A percentile compares a stretch with the other conserved stretches of the same genome.
Conservation (phyloP, 2,329 filamentous ascomycete genomes). For the Pyrenophora seminiperda region DNA sequence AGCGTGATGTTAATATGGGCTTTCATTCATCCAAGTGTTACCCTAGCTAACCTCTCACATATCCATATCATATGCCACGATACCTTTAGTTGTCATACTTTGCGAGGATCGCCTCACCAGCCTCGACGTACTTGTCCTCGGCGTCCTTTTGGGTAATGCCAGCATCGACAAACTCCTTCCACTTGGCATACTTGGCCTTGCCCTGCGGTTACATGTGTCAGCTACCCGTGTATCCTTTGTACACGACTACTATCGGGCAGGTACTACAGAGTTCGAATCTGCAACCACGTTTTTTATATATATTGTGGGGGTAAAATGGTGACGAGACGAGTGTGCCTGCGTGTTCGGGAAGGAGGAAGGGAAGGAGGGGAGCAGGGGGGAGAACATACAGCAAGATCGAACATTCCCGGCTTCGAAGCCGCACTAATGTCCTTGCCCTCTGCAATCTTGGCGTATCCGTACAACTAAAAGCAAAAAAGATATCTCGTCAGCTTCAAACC, state of each 20-base stretch:
- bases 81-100: conserved; percentile 64
- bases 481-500: background rate
- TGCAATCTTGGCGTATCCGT: conserved; percentile 55
- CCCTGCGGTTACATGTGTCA: conserved; percentile 56
- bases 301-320: background rate
- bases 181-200: conserved; percentile 81
- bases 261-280: too few relatives aligned
- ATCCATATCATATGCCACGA: too few relatives aligned
- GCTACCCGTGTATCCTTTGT: background rate
- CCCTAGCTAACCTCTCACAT: too few relatives aligned
- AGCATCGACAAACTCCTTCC: conserved; percentile 72
- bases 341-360: background rate
- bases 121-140: conserved; percentile 75
- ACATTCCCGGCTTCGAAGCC: conserved; percentile 65
- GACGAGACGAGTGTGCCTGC: background rate
- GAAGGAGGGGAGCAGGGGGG: too few relatives aligned
- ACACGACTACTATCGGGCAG: too few relatives aligned
- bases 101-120: conserved; percentile 73
- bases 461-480: conserved; percentile 55
- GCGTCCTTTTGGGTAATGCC: conserved; percentile 67
- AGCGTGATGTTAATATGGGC: too few relatives aligned
- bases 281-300: background rate
- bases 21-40: too few relatives aligned
- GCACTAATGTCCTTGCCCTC: conserved; percentile 48
- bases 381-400: conserved; percentile 67